Evolutionary conservation across 345 rosid genomes (phyloP), one percentile per base, ranked within the genome.

Genomic region (Corymbia maculata): DNA sequence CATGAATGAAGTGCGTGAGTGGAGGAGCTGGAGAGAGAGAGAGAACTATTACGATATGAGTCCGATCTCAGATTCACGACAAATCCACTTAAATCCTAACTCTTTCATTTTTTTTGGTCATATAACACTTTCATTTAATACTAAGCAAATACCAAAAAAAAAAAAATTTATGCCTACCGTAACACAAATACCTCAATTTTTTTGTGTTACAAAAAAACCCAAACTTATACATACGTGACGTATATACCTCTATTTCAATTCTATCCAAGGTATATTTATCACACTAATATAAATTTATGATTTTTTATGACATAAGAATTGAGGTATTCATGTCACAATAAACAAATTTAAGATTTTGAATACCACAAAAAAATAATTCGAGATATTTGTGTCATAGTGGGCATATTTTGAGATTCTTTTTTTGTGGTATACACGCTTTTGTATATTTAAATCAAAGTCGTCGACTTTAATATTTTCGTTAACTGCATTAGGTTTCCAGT

Each of bases 241-340:
- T 50, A 50, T 50, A 50, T 50, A 55, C 28, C 28, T 55, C 12
- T 55, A 22, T 22, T 26, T 55, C 28, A 1, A 5, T 2, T 22
- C 61, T 19, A 55, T 8, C 22, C 22, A 55, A 55, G 28, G 1
- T 55, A 50, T 55, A 55, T 22, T 55, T 55, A 12, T 55, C 28
- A 55, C 28, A 55, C 1, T 9, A 0, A 2, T 22, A 55, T 8
- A 55, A 55, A 2, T 55, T 55, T 5, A 1, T 0, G 13, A 55
- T 55, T 55, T 8, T 55, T 55, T 55, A 55, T 55, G 28, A 55
- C 0, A 53, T 21, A 55, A 52, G 22, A 55, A 55, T 21, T 22
- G 28, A 55, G 0, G 21, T 55, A 55, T 55, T 55, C 22, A 21
- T 55, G 61, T 22, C 1, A 55, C 12, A 21, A 55, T 55, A 55